Percentiles rank a stretch among this genome's conserved stretches.
phyloP scores from a whole-genome alignment of 192 early-diverging fungal species.

The Rhizophagus prolifer region DNA sequence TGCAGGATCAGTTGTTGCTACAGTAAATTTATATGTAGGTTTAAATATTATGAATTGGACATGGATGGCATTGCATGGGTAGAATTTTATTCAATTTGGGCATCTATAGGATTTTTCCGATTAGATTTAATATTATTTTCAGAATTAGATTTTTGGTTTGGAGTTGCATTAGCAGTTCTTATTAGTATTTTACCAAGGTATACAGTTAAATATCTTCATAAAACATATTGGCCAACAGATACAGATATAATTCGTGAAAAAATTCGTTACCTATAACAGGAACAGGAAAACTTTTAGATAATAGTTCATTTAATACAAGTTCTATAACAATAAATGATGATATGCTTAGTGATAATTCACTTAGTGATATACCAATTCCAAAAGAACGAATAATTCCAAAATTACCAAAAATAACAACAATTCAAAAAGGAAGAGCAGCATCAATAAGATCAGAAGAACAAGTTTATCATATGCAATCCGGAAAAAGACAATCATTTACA shows the following conservation, averaged over 20 bases:
- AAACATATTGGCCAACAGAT: constrained; percentile 76
- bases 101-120: constrained; percentile 51
- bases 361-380: background rate
- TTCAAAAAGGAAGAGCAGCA: background rate
- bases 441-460: constrained; percentile 30
- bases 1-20: constrained; percentile 68
- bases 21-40: constrained; percentile 78
- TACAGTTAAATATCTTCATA: constrained; percentile 62
- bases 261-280: constrained; percentile 32
- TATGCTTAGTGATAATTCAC: background rate
- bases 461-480: constrained; percentile 43
- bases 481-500: constrained; percentile 46
- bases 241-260: constrained; percentile 84
- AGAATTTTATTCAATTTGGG: constrained; percentile 38
- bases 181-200: constrained; percentile 76
- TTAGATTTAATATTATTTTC: constrained; percentile 60
- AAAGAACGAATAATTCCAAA: background rate
- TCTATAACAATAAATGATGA: background rate
- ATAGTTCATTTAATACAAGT: background rate
- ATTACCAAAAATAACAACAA: background rate
- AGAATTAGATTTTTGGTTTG: constrained; percentile 69
- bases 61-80: constrained; percentile 60
- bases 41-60: constrained; percentile 75
- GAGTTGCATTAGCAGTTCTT: constrained; percentile 54
- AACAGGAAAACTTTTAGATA: background rate